These are phyloP conservation scores for Hymenoscyphus repandus DNA, from an alignment of 2,329 filamentous ascomycete species.

Conservation along the genomic window DNA sequence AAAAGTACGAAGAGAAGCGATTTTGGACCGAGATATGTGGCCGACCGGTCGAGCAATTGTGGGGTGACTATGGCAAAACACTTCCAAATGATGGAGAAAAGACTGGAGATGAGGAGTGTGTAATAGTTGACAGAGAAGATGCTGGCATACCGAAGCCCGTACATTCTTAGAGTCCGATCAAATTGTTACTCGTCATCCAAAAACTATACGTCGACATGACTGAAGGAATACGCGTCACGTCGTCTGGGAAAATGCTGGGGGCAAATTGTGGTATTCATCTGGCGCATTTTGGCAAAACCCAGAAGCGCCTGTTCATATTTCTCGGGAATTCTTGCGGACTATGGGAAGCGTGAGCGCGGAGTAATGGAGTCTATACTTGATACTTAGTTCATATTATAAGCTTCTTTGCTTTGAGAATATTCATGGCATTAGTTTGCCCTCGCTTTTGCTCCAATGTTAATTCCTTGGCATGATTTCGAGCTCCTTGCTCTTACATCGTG, in stretches of 20 bases:
- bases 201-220: not conserved
- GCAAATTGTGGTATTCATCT: not conserved
- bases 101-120: slow-evolving; percentile 27
- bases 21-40: slow-evolving; percentile 70
- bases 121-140: slow-evolving; percentile 28
- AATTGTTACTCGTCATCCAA: not conserved
- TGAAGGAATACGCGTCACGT: not conserved
- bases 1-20: slow-evolving; percentile 56
- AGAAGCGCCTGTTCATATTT: not conserved
- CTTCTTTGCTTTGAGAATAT: too few relatives aligned
- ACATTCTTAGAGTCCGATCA: not conserved
- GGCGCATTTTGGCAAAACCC: not conserved
- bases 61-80: slow-evolving; percentile 61
- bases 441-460: too few relatives aligned
- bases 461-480: too few relatives aligned
- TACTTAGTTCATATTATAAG: not conserved
- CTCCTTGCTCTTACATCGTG: too few relatives aligned
- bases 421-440: too few relatives aligned
- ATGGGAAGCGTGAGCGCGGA: not conserved
- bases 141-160: slow-evolving; percentile 5
- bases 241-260: not conserved
- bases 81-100: slow-evolving; percentile 21
- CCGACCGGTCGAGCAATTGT: slow-evolving; percentile 60
- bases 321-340: not conserved
- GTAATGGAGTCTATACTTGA: not conserved